Conservation (phyloP, 2,329 filamentous ascomycete genomes). For the Curvularia sp. region DNA sequence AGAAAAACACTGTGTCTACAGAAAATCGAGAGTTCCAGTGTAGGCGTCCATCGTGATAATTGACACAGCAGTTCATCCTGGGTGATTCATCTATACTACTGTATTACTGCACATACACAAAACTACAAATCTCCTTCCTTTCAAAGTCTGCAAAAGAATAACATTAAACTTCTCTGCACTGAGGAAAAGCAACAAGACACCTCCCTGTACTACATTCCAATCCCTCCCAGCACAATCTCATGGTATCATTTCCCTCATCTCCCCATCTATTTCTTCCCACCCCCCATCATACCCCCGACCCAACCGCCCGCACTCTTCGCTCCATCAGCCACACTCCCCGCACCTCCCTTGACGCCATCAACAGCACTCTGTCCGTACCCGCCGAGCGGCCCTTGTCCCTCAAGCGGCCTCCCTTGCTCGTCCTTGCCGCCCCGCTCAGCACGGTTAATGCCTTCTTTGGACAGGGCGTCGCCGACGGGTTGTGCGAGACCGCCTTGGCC, state of each 20-base stretch:
- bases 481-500: slow-evolving; percentile 72
- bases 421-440: slow-evolving; percentile 70
- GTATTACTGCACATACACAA: neutral
- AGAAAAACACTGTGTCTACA: neutral
- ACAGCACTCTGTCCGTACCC: slow-evolving; percentile 41
- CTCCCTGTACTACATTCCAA: neutral
- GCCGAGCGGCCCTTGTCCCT: slow-evolving; percentile 44
- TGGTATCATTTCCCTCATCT: slow-evolving; percentile 11
- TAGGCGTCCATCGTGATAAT: neutral
- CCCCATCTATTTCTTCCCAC: slow-evolving; percentile 27
- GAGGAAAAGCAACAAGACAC: neutral
- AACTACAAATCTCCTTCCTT: neutral
- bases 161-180: neutral
- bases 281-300: slow-evolving; percentile 32
- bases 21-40: neutral
- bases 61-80: neutral
- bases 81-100: neutral
- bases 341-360: slow-evolving; percentile 43
- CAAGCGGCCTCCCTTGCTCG: slow-evolving; percentile 60
- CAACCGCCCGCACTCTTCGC: slow-evolving; percentile 40
- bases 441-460: slow-evolving; percentile 71
- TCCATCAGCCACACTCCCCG: slow-evolving; percentile 28
- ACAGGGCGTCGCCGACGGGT: slow-evolving; percentile 67
- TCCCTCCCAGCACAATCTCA: too few relatives aligned
- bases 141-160: neutral